Evolutionary conservation across 495 filamentous ascomycete species (phyloP).

Genomic region (Penicillium steckii): DNA sequence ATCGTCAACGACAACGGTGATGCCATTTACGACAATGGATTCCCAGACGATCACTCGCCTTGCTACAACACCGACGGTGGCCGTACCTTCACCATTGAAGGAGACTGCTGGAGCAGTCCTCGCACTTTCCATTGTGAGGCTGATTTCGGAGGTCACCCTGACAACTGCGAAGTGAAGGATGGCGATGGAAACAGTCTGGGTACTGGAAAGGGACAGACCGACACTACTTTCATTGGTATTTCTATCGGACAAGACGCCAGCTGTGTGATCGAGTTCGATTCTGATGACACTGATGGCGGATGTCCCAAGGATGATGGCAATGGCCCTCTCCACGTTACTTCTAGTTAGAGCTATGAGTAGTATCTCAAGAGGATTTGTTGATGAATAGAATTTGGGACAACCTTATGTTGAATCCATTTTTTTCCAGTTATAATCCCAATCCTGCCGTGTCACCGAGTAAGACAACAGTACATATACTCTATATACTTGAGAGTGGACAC

Average conservation of each 20-base stretch:
- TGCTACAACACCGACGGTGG: constrained; percentile 20
- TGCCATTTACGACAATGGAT: constrained; percentile 17
- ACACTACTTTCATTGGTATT: constrained; percentile 20
- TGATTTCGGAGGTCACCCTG: constrained; percentile 18
- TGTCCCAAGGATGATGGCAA: constrained; percentile 21
- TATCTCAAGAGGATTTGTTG: too few relatives aligned
- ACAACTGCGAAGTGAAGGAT: constrained; percentile 19
- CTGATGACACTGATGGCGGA: constrained; percentile 7
- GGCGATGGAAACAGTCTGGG: constrained; percentile 17
- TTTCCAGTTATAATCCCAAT: too few relatives aligned
- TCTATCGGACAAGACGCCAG: constrained; percentile 16
- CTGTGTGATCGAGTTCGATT: constrained; percentile 20
- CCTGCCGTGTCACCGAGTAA: too few relatives aligned
- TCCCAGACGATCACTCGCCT: constrained; percentile 12
- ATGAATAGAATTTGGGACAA: too few relatives aligned
- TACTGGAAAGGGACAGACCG: constrained; percentile 9
- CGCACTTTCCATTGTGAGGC: constrained; percentile 18
- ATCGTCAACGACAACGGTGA: constrained; percentile 16
- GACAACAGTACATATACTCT: too few relatives aligned
- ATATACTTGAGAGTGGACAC: too few relatives aligned
- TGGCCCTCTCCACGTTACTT: constrained; percentile 17
- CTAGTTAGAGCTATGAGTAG: constrained; percentile 1
- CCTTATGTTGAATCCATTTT: too few relatives aligned
- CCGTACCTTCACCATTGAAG: constrained; percentile 22
- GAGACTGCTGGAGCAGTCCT: constrained; percentile 18